Evolutionary conservation across 2,329 filamentous ascomycete genomes (phyloP), one percentile per base, ranked within the genome.

Genomic region (Calonectria henricotiae): DNA sequence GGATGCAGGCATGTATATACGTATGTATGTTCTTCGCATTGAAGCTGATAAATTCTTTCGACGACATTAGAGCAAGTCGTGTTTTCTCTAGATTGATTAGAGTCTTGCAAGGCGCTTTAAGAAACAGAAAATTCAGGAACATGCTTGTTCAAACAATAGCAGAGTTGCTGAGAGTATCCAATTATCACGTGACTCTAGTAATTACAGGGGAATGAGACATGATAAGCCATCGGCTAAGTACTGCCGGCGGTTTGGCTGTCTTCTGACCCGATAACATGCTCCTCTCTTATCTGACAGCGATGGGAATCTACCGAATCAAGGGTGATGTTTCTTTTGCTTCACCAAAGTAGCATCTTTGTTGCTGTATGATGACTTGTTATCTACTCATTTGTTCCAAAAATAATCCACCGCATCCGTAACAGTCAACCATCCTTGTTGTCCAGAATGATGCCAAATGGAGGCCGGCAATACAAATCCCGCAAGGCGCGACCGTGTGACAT

Each of bases 401-500:
- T 11, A 39, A 37, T 20, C 51, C 6, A 37, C 51, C 20, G 9
- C 32, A 39, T 27, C 23, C 20, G n/a, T 35, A 11, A 25, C 35
- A 17, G n/a, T 17, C 20, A 5, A n/a, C 12, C 11, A 9, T 39
- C 13, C 6, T 39, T 25, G 51, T 23, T 37, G 23, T 58, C 9
- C 51, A 58, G 23, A 25, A 62, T 62, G 60, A 27, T 62, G 30
- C 60, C 60, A 35, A 44, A 44, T 44, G 41, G 60, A 46, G 60
- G 60, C n/a, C 60, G 60, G 13, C 60, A 44, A n/a, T 62, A 62
- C 60, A 62, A 62, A 62, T 62, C 60, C 41, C 60, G 60, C 60
- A 62, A 62, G n/a, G 60, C 60, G n/a, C 60, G 60, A 32, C 60
- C 60, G 12, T 62, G 60, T 46, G 60, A 62, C 41, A 46, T 37